Evolutionary conservation across 805 yeast genomes (phyloP), one percentile per base, ranked within the genome.

Genomic region (Starmerella lactis-condensi): DNA sequence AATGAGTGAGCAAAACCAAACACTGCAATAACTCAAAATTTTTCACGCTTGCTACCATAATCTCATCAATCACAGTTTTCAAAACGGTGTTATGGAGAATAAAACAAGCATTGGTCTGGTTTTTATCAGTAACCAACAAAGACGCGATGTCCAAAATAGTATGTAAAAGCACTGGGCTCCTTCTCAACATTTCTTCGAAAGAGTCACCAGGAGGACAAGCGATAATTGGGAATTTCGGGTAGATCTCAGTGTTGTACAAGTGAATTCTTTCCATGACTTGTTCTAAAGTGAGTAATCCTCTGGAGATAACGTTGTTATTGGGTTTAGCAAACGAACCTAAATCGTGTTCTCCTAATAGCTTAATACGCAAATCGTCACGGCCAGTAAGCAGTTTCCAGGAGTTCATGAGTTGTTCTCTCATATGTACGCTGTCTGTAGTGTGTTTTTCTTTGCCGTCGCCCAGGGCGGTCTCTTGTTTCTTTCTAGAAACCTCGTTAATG

Each of bases 31-130:
- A 52, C 48, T 78, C 83, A 12, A 71, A 52, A 5, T 72, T 63
- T 53, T 78, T 82, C 33, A 67, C 62, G 13, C 93, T 93, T 17
- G 65, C 58, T 6, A 74, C 61, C 52, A 81, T 52, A 8, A 74
- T 63, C 44, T 79, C 83, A 30, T 64, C 49, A 8, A 52, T 40
- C 6, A 52, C 41, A 2, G 50, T 37, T 23, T 46, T 46, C 27
- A 40, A 41, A 4, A 53, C 53, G 28, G 41, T 34, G 28, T 46
- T 52, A 32, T 47, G 51, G 18, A 52, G 31, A 5, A 39, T 31
- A 16, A 48, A 17, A 7, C 38, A 33, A 2, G 39, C 22, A 25
- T 35, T 38, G 36, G 34, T 12, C 47, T 38, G 5, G 48, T 47
- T 39, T 60, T 52, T 8, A 62, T 52, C 17, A 12, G 24, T 28